phyloP scores from a whole-genome alignment of 2,329 filamentous ascomycete genomes.

The Helicocarpus griseus region DNA sequence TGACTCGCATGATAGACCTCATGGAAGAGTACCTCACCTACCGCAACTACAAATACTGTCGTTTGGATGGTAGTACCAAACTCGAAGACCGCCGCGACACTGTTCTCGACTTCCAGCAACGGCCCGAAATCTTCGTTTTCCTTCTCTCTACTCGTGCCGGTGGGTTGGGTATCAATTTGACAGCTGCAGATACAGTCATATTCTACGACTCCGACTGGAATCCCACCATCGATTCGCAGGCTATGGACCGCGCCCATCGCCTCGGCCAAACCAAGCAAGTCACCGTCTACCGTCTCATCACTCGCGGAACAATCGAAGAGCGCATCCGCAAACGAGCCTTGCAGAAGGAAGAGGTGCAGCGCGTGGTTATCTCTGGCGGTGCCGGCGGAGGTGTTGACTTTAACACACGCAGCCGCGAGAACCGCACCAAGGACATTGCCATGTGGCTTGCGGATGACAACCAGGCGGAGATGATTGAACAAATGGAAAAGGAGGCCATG shows the following conservation, averaged over 20 bases:
- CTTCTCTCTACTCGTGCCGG: constrained; percentile 89
- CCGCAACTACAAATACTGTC: constrained; percentile 97
- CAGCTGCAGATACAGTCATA: constrained; percentile 93
- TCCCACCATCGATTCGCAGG: constrained; percentile 94
- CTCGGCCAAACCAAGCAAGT: constrained; percentile 92
- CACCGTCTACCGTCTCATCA: constrained; percentile 95
- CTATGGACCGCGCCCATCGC: constrained; percentile 98
- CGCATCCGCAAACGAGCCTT: constrained; percentile 92
- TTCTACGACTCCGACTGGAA: constrained; percentile 99
- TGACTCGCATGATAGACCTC: constrained; percentile 98
- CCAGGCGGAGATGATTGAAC: constrained; percentile 86
- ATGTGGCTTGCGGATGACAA: constrained; percentile 98
- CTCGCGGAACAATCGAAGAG: constrained; percentile 91
- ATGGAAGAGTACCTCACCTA: constrained; percentile 99
- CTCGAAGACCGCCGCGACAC: constrained; percentile 94
- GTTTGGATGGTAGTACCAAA: constrained; percentile 92
- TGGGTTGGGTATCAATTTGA: constrained; percentile 96
- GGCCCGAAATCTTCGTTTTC: constrained; percentile 94
- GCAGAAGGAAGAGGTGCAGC: constrained; percentile 97
- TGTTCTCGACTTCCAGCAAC: constrained; percentile 90
- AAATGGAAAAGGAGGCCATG: constrained; percentile 77
- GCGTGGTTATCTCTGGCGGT: constrained; percentile 89
- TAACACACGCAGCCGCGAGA: constrained; percentile 83
- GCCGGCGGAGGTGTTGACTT: constrained; percentile 81
- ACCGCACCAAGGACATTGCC: constrained; percentile 93